A percentile compares a stretch with the other conserved stretches of the same genome.
Evolutionary conservation across 805 yeast genomes (phyloP).

Genomic region (Ogataea trehalophila): DNA sequence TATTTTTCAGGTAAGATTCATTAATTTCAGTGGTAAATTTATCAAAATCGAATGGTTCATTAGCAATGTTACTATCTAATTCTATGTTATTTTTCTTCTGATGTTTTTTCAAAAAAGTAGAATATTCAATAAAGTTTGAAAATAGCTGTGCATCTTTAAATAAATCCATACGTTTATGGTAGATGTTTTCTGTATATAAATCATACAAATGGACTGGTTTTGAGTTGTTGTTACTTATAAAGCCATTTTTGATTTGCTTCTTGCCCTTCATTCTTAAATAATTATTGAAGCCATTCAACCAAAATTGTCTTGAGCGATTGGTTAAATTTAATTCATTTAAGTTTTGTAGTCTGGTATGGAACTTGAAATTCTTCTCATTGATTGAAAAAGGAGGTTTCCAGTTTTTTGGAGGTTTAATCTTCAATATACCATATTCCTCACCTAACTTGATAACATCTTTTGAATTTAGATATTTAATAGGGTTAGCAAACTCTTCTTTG

Average conservation of each 20-base stretch:
- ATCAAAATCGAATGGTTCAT: constrained; percentile 2
- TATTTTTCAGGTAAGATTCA: constrained; percentile 27
- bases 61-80: constrained; percentile 15
- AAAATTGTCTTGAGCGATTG: constrained; percentile 59
- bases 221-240: constrained; percentile 17
- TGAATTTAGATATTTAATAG: constrained; percentile 44
- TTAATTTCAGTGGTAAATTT: constrained; percentile 28
- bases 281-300: constrained; percentile 56
- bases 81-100: neutral
- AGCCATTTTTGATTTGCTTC: constrained; percentile 13
- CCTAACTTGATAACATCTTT: constrained; percentile 39
- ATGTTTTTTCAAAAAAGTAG: constrained; percentile 13
- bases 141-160: constrained; percentile 11
- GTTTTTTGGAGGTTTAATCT: constrained; percentile 45
- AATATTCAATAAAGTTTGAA: constrained; percentile 15
- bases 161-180: constrained; percentile 2
- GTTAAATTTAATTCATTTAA: constrained; percentile 58
- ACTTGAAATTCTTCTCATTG: constrained; percentile 47
- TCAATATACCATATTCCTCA: constrained; percentile 44
- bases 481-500: constrained; percentile 41
- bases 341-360: constrained; percentile 66
- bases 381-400: constrained; percentile 57
- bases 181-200: constrained; percentile 17
- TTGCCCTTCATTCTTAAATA: constrained; percentile 43
- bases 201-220: constrained; percentile 29